phyloP scores from a whole-genome alignment of 2,329 filamentous ascomycete genomes.

The Cladosporium sp. region DNA sequence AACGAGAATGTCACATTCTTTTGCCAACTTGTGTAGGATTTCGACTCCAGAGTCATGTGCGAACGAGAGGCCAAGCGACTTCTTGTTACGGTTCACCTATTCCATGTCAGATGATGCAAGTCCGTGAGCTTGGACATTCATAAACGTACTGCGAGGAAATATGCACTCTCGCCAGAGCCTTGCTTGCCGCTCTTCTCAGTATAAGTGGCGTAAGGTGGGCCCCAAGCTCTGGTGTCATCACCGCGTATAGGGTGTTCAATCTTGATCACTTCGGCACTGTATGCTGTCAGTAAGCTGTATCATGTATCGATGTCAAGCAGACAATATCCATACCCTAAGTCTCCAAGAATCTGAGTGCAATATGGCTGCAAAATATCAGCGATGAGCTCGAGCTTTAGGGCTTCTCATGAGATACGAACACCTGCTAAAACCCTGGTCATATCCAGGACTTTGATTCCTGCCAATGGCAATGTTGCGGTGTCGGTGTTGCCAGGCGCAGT shows the following conservation, averaged over 20 bases:
- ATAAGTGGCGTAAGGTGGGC: constrained; percentile 87
- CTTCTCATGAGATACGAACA: constrained; percentile 50
- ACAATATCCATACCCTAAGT: constrained; percentile 73
- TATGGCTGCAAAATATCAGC: constrained; percentile 68
- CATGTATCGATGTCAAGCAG: background rate
- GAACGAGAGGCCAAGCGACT: constrained; percentile 88
- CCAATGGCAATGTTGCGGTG: constrained; percentile 65
- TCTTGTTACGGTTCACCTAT: constrained; percentile 97
- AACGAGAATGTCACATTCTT: constrained; percentile 86
- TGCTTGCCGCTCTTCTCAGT: constrained; percentile 50
- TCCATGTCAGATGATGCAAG: background rate
- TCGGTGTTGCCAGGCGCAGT: constrained; percentile 43
- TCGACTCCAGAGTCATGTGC: constrained; percentile 80
- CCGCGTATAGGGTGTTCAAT: constrained; percentile 89
- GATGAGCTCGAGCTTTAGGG: too few species aligned
- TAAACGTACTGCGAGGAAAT: constrained; percentile 78
- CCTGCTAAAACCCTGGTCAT: constrained; percentile 96
- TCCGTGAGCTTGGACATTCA: background rate
- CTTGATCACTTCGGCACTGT: constrained; percentile 92
- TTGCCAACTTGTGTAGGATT: constrained; percentile 81
- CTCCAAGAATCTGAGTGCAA: constrained; percentile 93
- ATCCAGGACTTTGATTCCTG: constrained; percentile 86
- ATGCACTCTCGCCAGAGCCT: constrained; percentile 88
- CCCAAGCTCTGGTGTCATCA: constrained; percentile 95
- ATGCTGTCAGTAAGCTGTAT: background rate